Percentiles rank a stretch among this genome's conserved stretches.
phyloP scores from a whole-genome alignment of 2,329 filamentous ascomycete genomes.

The Aspergillus niger region DNA sequence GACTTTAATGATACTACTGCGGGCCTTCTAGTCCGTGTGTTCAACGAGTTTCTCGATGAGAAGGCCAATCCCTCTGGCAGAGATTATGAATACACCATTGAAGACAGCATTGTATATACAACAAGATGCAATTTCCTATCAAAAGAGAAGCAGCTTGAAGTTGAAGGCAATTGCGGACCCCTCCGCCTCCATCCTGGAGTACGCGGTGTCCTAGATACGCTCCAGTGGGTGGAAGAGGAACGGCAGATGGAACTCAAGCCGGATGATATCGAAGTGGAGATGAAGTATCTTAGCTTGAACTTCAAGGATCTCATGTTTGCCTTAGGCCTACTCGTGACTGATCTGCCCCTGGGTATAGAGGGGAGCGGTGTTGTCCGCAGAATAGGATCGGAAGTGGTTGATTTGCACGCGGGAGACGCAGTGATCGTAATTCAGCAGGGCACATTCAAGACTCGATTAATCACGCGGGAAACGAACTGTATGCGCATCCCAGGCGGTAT shows the following conservation, averaged over 20 bases:
- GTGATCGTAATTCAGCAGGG: conserved; percentile 25
- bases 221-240: background rate
- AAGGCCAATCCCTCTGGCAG: conserved; percentile 3
- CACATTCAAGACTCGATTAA: conserved; percentile 9
- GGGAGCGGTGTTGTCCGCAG: conserved; percentile 34
- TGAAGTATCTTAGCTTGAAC: conserved; percentile 7
- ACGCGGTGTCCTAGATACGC: background rate
- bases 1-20: conserved; percentile 1
- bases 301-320: conserved; percentile 18
- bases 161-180: background rate
- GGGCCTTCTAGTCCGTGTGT: conserved; percentile 1
- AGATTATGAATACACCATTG: conserved; percentile 10
- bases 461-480: conserved; percentile 7
- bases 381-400: conserved; percentile 29
- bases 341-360: conserved; percentile 33
- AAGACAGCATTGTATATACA: background rate
- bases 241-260: background rate
- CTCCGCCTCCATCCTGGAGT: background rate
- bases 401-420: conserved; percentile 32
- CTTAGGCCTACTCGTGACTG: conserved; percentile 23
- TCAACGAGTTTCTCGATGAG: background rate
- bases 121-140: background rate
- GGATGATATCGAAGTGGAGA: conserved; percentile 8
- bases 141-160: background rate
- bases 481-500: conserved; percentile 13